These are phyloP conservation scores for Geum urbanum DNA, from an alignment of 306 rosid species.

Conservation along the genomic window DNA sequence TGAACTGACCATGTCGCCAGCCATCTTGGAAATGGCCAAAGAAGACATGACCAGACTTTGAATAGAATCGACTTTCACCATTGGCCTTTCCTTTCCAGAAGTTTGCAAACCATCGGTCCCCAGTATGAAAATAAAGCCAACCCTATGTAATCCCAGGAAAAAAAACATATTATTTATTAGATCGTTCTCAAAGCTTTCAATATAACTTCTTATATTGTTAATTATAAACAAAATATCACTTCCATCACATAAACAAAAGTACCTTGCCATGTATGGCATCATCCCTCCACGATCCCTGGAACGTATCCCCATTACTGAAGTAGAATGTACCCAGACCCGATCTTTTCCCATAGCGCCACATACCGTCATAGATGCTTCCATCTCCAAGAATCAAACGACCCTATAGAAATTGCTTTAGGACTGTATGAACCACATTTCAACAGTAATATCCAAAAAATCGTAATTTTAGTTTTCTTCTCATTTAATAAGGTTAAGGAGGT, in stretches of 20 bases:
- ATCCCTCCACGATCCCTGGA: constrained; percentile 98
- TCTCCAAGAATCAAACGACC: constrained; percentile 75
- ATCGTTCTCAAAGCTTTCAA: neutral
- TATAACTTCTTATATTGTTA: neutral
- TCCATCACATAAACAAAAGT: neutral
- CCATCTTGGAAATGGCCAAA: constrained; percentile 87
- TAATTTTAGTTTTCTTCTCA: neutral
- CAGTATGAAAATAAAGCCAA: constrained; percentile 88
- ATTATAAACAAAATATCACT: neutral
- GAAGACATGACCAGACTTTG: constrained; percentile 75
- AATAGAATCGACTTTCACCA: constrained; percentile 91
- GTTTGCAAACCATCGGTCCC: constrained; percentile 92
- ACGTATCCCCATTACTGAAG: constrained; percentile 86
- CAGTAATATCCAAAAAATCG: neutral
- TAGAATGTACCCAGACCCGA: constrained; percentile 86
- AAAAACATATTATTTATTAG: neutral
- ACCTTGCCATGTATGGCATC: constrained; percentile 98
- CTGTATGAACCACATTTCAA: neutral
- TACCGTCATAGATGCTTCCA: constrained; percentile 91
- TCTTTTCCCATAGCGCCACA: constrained; percentile 87
- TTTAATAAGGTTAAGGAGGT: constrained; percentile 9
- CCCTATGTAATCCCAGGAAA: constrained; percentile 53
- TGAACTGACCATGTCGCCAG: constrained; percentile 86
- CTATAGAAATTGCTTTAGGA: constrained; percentile 38
- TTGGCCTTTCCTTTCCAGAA: constrained; percentile 99